Evolutionary conservation across 2,329 filamentous ascomycete species (phyloP).

Genomic region (Talaromyces sp.): DNA sequence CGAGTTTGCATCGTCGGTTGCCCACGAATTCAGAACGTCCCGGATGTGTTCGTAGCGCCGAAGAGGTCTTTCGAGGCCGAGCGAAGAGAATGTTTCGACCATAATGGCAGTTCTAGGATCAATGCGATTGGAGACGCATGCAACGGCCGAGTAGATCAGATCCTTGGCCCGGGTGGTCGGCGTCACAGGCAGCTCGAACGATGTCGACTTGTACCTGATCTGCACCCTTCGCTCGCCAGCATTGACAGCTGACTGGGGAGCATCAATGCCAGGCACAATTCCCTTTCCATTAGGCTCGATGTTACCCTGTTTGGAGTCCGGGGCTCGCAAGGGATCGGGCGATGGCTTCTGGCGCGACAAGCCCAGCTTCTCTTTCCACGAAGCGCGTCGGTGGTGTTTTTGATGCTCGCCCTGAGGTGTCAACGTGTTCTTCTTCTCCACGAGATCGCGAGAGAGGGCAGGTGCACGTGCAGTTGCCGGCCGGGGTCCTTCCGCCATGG

Average conservation of each 20-base stretch:
- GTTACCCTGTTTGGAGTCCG: constrained; percentile 11
- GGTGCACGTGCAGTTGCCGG: background rate
- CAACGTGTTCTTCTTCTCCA: background rate
- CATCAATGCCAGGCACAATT: constrained; percentile 57
- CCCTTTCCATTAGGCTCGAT: constrained; percentile 14
- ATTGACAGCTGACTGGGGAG: constrained; percentile 74
- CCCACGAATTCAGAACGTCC: constrained; percentile 91
- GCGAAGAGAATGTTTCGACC: constrained; percentile 66
- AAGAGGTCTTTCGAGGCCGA: constrained; percentile 75
- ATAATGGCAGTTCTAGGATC: constrained; percentile 63
- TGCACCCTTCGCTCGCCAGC: constrained; percentile 68
- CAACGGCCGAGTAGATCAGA: constrained; percentile 62
- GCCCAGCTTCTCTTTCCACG: constrained; percentile 25
- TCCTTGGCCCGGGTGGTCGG: constrained; percentile 69
- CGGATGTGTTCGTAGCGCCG: constrained; percentile 80
- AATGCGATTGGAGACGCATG: constrained; percentile 58
- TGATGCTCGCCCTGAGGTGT: constrained; percentile 8
- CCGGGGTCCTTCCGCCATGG: constrained; percentile 16
- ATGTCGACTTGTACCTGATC: constrained; percentile 65
- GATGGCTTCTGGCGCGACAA: constrained; percentile 12
- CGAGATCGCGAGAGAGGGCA: background rate
- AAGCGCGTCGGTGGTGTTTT: constrained; percentile 20
- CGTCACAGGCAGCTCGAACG: constrained; percentile 65
- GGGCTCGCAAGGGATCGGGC: background rate
- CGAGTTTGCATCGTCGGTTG: constrained; percentile 69